These are phyloP conservation scores for Corylus americana DNA, from an alignment of 306 rosid genomes.

Conservation along the genomic window DNA sequence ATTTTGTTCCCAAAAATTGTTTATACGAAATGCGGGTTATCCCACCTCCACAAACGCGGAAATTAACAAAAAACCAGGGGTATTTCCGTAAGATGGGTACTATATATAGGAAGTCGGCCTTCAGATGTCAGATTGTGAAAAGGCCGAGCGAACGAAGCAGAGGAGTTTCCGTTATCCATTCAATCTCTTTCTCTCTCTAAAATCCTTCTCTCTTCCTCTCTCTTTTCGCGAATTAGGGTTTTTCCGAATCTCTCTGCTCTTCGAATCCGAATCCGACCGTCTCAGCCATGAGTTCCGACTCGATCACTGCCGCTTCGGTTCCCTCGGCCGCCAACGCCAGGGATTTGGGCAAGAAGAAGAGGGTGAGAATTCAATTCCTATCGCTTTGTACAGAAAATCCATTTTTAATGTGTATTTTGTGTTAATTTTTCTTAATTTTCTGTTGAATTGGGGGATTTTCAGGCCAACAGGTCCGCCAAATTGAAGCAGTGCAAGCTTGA, in stretches of 20 bases:
- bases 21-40: neutral
- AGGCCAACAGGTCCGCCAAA: slow-evolving; percentile 91
- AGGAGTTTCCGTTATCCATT: slow-evolving; percentile 76
- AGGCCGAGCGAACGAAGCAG: slow-evolving; percentile 69
- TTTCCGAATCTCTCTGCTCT: slow-evolving; percentile 34
- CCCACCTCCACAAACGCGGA: neutral
- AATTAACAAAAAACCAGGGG: slow-evolving; percentile 20
- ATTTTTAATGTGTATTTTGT: neutral
- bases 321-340: slow-evolving; percentile 65
- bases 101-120: slow-evolving; percentile 36
- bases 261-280: slow-evolving; percentile 34
- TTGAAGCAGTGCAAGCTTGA: slow-evolving; percentile 96
- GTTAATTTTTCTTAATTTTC: neutral
- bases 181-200: slow-evolving; percentile 21
- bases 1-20: neutral
- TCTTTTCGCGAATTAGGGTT: slow-evolving; percentile 56
- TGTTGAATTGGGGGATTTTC: slow-evolving; percentile 23
- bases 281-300: slow-evolving; percentile 74
- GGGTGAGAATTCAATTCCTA: slow-evolving; percentile 49
- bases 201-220: slow-evolving; percentile 34
- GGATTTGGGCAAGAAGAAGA: slow-evolving; percentile 87
- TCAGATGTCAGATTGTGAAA: neutral
- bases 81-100: neutral
- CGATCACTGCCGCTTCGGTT: slow-evolving; percentile 61
- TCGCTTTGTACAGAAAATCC: neutral